These are phyloP conservation scores for Camellia lanceoleosa DNA, from an alignment of 148 eudicot species.

Conservation along the genomic window DNA sequence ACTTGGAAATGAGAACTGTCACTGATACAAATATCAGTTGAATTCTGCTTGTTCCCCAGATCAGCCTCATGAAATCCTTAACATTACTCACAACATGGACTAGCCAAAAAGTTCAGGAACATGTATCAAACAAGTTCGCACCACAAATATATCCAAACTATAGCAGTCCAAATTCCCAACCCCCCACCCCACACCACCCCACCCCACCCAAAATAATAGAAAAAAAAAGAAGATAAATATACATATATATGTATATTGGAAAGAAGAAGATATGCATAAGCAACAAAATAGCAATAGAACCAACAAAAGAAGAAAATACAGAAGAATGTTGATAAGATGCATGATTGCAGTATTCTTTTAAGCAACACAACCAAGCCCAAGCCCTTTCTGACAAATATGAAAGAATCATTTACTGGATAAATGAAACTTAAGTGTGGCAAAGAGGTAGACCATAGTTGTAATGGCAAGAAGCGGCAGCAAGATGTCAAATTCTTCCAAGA, in stretches of 20 bases:
- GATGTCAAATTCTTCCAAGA: neutral
- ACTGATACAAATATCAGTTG: neutral
- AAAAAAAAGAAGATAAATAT: neutral
- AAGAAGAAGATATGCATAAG: neutral
- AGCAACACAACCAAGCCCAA: neutral
- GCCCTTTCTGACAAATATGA: neutral
- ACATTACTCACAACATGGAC: neutral
- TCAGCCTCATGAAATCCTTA: conserved; percentile 5
- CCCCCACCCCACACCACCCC: neutral
- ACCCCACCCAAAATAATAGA: neutral
- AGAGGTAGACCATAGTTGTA: neutral
- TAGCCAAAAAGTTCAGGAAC: neutral
- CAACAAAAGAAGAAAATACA: neutral
- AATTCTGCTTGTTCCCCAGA: neutral
- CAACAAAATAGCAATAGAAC: neutral
- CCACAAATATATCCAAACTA: neutral
- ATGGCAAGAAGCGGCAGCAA: neutral
- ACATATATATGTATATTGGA: neutral
- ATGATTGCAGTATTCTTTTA: neutral
- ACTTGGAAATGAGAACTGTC: neutral
- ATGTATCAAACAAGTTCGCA: neutral
- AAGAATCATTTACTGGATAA: neutral
- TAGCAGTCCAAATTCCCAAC: neutral
- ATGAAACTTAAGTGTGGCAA: neutral
- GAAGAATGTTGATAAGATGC: conserved; percentile 4